phyloP scores from a whole-genome alignment of 345 rosid species.

The Citrus medica region DNA sequence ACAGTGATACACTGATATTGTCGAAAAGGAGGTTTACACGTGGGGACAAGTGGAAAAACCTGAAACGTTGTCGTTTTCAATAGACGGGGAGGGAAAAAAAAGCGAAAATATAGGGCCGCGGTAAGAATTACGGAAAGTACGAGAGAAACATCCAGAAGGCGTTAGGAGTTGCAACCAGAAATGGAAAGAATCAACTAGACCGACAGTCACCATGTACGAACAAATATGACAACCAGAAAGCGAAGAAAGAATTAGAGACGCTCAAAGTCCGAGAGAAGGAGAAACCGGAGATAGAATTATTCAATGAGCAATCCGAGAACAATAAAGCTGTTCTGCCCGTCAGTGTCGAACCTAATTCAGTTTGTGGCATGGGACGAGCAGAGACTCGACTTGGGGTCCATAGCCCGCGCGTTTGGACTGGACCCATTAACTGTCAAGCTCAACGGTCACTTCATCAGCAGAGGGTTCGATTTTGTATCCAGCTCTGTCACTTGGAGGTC shows the following conservation, averaged over 20 bases:
- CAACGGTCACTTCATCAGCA: slow-evolving; percentile 81
- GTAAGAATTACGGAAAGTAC: no score
- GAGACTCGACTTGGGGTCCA: slow-evolving; percentile 63
- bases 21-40: no score
- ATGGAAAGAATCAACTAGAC: no score
- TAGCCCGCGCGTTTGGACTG: slow-evolving; percentile 62
- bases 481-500: slow-evolving; percentile 80
- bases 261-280: background rate
- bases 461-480: slow-evolving; percentile 62
- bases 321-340: slow-evolving; percentile 63
- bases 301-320: slow-evolving; percentile 26
- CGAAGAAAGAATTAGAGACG: background rate
- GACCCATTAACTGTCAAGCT: slow-evolving; percentile 72
- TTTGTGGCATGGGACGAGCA: slow-evolving; percentile 49
- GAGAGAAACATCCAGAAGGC: no score
- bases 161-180: no score
- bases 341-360: slow-evolving; percentile 37
- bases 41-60: no score
- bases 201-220: no score
- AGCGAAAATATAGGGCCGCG: no score
- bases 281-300: slow-evolving; percentile 15
- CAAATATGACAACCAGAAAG: background rate
- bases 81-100: no score
- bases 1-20: no score
- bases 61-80: no score